Evolutionary conservation across 23 red algal genomes (phyloP).

Genomic region (Gracilaria gracilis): DNA sequence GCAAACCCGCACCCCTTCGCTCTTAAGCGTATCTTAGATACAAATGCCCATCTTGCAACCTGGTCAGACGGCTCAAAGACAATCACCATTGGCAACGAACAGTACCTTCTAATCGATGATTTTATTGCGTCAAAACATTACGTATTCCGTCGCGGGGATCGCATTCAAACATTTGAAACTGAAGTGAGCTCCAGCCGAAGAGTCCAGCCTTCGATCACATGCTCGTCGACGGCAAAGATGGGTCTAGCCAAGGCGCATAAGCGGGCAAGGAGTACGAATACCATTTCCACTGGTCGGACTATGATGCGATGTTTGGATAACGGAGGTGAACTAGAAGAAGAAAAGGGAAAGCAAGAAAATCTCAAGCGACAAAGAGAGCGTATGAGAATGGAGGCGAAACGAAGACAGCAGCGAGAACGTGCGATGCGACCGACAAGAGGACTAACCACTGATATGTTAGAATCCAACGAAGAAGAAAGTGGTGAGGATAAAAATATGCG

Average conservation of each 20-base stretch:
- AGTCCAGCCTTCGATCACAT: conserved; percentile 54
- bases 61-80: conserved; percentile 76
- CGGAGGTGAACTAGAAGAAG: conserved; percentile 49
- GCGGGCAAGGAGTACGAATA: conserved; percentile 25
- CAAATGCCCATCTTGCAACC: conserved; percentile 60
- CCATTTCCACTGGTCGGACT: conserved; percentile 25
- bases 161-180: conserved; percentile 56
- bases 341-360: conserved; percentile 53
- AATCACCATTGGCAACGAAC: conserved; percentile 52
- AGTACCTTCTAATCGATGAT: conserved; percentile 70
- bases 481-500: conserved; percentile 52
- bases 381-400: conserved; percentile 51
- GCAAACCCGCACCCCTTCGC: conserved; percentile 37
- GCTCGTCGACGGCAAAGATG: conserved; percentile 40
- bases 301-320: conserved; percentile 69
- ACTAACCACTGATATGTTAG: conserved; percentile 39
- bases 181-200: conserved; percentile 22
- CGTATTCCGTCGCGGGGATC: conserved; percentile 62
- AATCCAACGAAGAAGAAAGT: conserved; percentile 68
- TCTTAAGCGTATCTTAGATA: conserved; percentile 34
- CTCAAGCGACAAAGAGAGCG: conserved; percentile 43
- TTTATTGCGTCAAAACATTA: conserved; percentile 51
- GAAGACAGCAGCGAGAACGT: conserved; percentile 52
- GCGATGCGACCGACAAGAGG: conserved; percentile 35
- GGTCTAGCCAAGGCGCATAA: conserved; percentile 46